Conservation (phyloP, 176 grass and related monocot species). For the Musa troglodytarum region DNA sequence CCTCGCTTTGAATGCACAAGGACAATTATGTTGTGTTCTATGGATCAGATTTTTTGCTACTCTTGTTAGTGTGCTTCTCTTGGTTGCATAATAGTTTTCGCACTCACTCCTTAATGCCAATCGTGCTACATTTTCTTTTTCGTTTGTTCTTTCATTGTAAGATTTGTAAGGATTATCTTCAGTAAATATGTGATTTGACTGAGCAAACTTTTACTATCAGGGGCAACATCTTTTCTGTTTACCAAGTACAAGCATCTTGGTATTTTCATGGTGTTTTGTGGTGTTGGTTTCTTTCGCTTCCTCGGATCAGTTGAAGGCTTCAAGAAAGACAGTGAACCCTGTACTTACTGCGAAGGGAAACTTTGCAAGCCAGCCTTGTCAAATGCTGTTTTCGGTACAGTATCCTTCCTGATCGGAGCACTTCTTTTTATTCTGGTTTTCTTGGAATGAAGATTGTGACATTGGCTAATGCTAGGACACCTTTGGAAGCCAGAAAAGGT, state of each 20-base stretch:
- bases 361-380: slow-evolving; percentile 16
- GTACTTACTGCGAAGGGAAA: slow-evolving; percentile 29
- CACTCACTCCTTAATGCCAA: too few species aligned
- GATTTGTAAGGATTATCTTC: too few species aligned
- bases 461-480: slow-evolving; percentile 21
- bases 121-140: too few species aligned
- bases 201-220: slow-evolving; percentile 8
- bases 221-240: slow-evolving; percentile 56
- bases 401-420: slow-evolving; percentile 17
- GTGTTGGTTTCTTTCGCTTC: slow-evolving; percentile 43
- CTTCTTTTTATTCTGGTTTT: slow-evolving; percentile 19
- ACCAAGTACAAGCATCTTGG: slow-evolving; percentile 50
- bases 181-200: too few species aligned
- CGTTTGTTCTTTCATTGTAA: too few species aligned
- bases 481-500: slow-evolving; percentile 47
- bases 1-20: too few species aligned
- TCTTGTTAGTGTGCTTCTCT: too few species aligned
- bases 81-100: too few species aligned
- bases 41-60: too few species aligned
- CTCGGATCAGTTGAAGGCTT: slow-evolving; percentile 52
- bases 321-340: slow-evolving; percentile 40
- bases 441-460: slow-evolving; percentile 28
- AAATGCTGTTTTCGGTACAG: slow-evolving; percentile 17
- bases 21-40: too few species aligned
- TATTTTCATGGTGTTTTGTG: slow-evolving; percentile 46